Conservation (phyloP, 2,329 filamentous ascomycete genomes). For the Eutypa lata region DNA sequence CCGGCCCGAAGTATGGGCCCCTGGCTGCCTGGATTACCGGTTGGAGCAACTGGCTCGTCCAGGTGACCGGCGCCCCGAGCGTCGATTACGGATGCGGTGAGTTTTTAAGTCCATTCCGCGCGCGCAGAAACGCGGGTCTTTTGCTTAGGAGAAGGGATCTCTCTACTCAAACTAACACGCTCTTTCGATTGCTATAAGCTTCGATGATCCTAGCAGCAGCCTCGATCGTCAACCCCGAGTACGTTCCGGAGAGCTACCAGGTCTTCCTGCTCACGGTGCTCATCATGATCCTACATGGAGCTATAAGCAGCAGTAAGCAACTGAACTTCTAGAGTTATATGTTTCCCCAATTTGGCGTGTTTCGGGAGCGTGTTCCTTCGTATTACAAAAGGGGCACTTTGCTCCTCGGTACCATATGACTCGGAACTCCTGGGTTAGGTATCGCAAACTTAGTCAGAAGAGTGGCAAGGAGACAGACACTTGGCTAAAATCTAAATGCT, state of each 20-base stretch:
- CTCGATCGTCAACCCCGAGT: constrained; percentile 65
- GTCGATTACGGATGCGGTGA: constrained; percentile 30
- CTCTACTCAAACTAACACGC: too few relatives aligned
- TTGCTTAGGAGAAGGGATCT: neutral
- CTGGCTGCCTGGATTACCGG: constrained; percentile 31
- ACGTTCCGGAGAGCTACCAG: constrained; percentile 62
- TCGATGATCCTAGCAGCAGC: constrained; percentile 64
- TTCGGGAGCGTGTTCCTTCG: too few relatives aligned
- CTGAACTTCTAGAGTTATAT: too few relatives aligned
- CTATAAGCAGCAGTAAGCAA: constrained; percentile 53
- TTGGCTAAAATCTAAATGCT: too few relatives aligned
- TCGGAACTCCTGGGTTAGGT: too few relatives aligned
- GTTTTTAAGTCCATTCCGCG: constrained; percentile 2
- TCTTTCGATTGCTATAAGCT: too few relatives aligned
- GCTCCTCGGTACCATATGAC: too few relatives aligned
- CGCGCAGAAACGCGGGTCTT: too few relatives aligned
- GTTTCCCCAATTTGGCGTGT: too few relatives aligned
- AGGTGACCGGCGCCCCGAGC: constrained; percentile 30
- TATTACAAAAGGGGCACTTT: too few relatives aligned
- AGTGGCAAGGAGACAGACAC: too few relatives aligned
- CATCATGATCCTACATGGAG: constrained; percentile 65
- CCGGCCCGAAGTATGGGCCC: constrained; percentile 35
- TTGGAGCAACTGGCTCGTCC: constrained; percentile 32
- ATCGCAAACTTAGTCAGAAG: too few relatives aligned
- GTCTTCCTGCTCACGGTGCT: constrained; percentile 65